phyloP scores from a whole-genome alignment of 208 protist species.

The Leishmania tropica region DNA sequence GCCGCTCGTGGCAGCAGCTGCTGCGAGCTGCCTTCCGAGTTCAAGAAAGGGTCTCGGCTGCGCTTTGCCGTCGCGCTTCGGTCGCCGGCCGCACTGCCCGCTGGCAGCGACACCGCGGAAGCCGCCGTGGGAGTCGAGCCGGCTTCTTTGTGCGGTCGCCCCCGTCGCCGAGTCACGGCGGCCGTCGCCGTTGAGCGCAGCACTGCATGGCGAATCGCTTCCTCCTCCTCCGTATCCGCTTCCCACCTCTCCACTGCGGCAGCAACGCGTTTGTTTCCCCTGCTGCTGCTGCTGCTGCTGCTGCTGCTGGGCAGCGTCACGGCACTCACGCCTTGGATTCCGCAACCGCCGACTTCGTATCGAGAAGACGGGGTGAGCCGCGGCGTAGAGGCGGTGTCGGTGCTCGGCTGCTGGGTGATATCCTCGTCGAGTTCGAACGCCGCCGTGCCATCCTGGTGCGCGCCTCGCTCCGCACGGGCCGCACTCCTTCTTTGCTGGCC shows the following conservation, averaged over 20 bases:
- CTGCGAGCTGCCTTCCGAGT: neutral
- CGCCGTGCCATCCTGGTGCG: neutral
- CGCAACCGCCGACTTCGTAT: neutral
- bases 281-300: neutral
- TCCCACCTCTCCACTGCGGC: neutral
- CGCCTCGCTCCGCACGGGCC: neutral
- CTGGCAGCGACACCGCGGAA: neutral
- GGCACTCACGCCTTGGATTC: neutral
- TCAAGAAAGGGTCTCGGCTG: slow-evolving; percentile 3
- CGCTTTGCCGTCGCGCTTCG: neutral
- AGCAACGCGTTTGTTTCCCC: neutral
- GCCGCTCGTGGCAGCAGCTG: neutral
- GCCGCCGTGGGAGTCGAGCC: neutral
- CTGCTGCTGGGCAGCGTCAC: neutral
- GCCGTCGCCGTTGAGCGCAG: slow-evolving; percentile 32
- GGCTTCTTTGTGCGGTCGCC: neutral
- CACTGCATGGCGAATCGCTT: slow-evolving; percentile 36
- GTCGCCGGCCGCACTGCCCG: too few relatives aligned
- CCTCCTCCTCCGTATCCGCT: slow-evolving; percentile 17
- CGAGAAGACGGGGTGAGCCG: slow-evolving; percentile 2
- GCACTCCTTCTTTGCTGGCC: neutral
- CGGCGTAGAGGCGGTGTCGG: neutral
- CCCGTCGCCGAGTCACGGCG: slow-evolving; percentile 16
- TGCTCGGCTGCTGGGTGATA: neutral
- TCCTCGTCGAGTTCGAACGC: neutral